These are phyloP conservation scores for Hypoxylon sp. DNA, from an alignment of 2,329 filamentous ascomycete species.

Conservation along the genomic window DNA sequence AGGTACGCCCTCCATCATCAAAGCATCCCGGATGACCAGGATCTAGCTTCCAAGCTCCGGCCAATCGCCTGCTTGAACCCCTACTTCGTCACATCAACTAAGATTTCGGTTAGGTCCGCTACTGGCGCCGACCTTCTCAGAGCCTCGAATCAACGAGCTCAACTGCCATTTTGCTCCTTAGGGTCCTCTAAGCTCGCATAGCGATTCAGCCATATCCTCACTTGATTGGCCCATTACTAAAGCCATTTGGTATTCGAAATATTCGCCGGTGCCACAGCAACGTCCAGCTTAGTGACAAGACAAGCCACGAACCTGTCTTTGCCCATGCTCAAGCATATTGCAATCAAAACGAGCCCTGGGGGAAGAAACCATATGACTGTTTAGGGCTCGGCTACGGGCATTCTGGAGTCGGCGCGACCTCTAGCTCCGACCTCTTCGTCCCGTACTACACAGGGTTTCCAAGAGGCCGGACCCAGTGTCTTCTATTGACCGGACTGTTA, in stretches of 20 bases:
- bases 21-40: slow-evolving; percentile 42
- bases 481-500: slow-evolving; percentile 37
- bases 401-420: slow-evolving; percentile 37
- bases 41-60: slow-evolving; percentile 46
- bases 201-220: slow-evolving; percentile 15
- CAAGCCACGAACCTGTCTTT: slow-evolving; percentile 27
- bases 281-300: slow-evolving; percentile 32
- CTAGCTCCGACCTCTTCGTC: slow-evolving; percentile 32
- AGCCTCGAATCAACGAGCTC: slow-evolving; percentile 48
- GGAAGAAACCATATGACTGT: slow-evolving; percentile 9
- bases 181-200: slow-evolving; percentile 25
- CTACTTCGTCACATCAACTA: slow-evolving; percentile 53
- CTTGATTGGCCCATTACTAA: slow-evolving; percentile 32
- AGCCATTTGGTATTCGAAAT: slow-evolving; percentile 35
- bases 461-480: slow-evolving; percentile 34
- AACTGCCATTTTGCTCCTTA: slow-evolving; percentile 16
- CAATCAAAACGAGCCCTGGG: slow-evolving; percentile 18
- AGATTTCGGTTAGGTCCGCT: slow-evolving; percentile 48
- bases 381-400: slow-evolving; percentile 29
- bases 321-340: slow-evolving; percentile 20
- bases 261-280: slow-evolving; percentile 43
- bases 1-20: slow-evolving; percentile 43
- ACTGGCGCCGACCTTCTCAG: slow-evolving; percentile 48
- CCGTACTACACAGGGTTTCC: slow-evolving; percentile 32
- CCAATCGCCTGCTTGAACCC: slow-evolving; percentile 49